A percentile compares a stretch with the other conserved stretches of the same genome.
phyloP scores from a whole-genome alignment of 257 asterid species.

The Nicotiana knightiana region DNA sequence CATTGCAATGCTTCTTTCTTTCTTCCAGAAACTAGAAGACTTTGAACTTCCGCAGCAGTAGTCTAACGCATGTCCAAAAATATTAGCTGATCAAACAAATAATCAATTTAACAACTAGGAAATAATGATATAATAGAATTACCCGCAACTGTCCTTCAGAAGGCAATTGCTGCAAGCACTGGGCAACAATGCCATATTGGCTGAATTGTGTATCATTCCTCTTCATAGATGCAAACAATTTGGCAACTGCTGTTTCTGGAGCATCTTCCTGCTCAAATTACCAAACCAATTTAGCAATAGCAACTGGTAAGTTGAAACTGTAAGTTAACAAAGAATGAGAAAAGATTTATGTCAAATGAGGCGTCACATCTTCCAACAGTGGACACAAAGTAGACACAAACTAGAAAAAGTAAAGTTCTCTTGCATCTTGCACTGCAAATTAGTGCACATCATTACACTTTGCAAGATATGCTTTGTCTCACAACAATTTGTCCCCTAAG shows the following conservation, averaged over 20 bases:
- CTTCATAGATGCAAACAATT: constrained; percentile 73
- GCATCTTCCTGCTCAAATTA: constrained; percentile 55
- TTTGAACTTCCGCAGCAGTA: constrained; percentile 82
- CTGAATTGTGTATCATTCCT: constrained; percentile 37
- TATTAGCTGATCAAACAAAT: not conserved
- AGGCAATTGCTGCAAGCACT: constrained; percentile 80
- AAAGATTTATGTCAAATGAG: not conserved
- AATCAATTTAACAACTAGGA: not conserved
- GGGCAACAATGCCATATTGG: constrained; percentile 52
- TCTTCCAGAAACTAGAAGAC: constrained; percentile 85
- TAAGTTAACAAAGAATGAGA: not conserved
- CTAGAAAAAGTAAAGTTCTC: not conserved
- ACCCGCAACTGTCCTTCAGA: constrained; percentile 91
- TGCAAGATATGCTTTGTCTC: too few species aligned
- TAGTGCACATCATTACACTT: not conserved
- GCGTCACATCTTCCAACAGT: not conserved
- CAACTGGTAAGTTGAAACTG: not conserved
- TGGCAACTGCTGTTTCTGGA: constrained; percentile 89
- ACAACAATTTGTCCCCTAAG: too few species aligned
- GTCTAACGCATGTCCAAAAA: constrained; percentile 35
- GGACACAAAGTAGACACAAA: not conserved
- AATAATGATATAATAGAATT: not conserved
- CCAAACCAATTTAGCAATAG: constrained; percentile 12
- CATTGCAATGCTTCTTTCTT: constrained; percentile 80
- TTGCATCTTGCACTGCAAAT: not conserved